Base-by-base conservation (phyloP, 2,329 filamentous ascomycete species). In the Aplosporella prunicola region DNA sequence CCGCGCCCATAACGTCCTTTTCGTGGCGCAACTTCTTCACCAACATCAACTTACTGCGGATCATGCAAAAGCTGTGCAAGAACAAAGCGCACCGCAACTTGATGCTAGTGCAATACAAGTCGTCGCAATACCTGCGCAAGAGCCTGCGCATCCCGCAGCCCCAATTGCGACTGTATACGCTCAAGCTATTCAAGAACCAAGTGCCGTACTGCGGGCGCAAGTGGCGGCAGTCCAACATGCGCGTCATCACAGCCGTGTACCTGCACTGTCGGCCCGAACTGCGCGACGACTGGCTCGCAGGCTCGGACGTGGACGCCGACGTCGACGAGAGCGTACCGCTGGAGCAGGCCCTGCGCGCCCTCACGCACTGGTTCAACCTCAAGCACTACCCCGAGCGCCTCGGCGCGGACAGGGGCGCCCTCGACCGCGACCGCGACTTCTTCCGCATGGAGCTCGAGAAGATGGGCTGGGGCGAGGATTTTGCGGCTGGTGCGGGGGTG, bases 161-260 rank as follows among this genome's bases (percentile, higher is more conserved):
- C 2, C 75, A 86, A 51, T 71, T 98, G 26, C 79, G 91, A 5
- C 78, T 94, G 28, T 96, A 96, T 66, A 94, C 91, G 0, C 75
- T 98, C 49, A 98, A 98, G 63, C 73, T 98, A 0, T 96, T 96
- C 78, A 98, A 98, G 62, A 91, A 87, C 43, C 91, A 98, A 61
- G 91, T 98, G 4, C 91, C 91, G 1, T 98, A 94, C 67, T 96
- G 89, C 60, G 89, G 91, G 15, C 80, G 91, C 28, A 98, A 98
- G 65, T 98, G 91, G 91, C 80, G 91, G 10, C 91, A 96, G 64
- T 80, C 79, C 49, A 96, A 98, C 61, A 98, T 98, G 91, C 83
- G 89, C 39, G 88, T 96, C 53, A 98, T 98, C 55, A 98, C 91
- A 0, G 87, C 88, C 3, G 85, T 98, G 1, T 98, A 95, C 60